A percentile compares a stretch with the other conserved stretches of the same genome.
phyloP scores from a whole-genome alignment of 768 basidiomycete genomes.

The Serendipita sp. region DNA sequence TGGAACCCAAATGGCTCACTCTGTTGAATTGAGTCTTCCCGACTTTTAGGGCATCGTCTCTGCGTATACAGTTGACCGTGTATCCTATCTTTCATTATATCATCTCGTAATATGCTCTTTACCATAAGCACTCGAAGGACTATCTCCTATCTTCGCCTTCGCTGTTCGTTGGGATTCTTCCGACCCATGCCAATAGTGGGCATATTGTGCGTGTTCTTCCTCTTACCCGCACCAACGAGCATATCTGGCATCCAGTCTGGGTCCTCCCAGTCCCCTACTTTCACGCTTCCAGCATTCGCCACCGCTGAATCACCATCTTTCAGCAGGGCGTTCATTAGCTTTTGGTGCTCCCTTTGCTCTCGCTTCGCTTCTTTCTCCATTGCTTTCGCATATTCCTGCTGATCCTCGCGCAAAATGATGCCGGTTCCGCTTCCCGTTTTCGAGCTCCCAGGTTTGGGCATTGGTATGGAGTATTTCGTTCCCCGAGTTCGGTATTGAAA shows the following conservation, averaged over 20 bases:
- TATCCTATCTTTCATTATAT: background rate
- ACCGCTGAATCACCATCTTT: conserved; percentile 31
- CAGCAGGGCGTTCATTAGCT: conserved; percentile 42
- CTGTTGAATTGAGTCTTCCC: background rate
- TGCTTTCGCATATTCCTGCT: conserved; percentile 71
- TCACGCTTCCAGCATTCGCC: conserved; percentile 27
- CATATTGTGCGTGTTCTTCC: conserved; percentile 44
- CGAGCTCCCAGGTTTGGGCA: conserved; percentile 75
- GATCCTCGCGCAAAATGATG: conserved; percentile 85
- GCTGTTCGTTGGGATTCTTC: conserved; percentile 77
- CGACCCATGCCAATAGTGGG: conserved; percentile 77
- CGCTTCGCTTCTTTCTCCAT: conserved; percentile 45
- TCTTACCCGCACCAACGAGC: conserved; percentile 50
- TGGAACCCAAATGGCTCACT: background rate
- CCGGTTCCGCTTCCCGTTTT: conserved; percentile 72
- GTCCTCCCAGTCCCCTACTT: conserved; percentile 78
- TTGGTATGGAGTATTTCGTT: conserved; percentile 82
- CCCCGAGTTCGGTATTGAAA: conserved; percentile 90
- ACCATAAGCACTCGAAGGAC: background rate
- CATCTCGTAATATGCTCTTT: background rate
- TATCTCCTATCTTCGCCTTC: conserved; percentile 25
- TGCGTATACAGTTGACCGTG: background rate
- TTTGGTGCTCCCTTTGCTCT: conserved; percentile 27
- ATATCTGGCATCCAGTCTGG: conserved; percentile 89
- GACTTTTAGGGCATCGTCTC: background rate